phyloP scores from a whole-genome alignment of 1,284 basidiomycete genomes.

The Somion occarium region DNA sequence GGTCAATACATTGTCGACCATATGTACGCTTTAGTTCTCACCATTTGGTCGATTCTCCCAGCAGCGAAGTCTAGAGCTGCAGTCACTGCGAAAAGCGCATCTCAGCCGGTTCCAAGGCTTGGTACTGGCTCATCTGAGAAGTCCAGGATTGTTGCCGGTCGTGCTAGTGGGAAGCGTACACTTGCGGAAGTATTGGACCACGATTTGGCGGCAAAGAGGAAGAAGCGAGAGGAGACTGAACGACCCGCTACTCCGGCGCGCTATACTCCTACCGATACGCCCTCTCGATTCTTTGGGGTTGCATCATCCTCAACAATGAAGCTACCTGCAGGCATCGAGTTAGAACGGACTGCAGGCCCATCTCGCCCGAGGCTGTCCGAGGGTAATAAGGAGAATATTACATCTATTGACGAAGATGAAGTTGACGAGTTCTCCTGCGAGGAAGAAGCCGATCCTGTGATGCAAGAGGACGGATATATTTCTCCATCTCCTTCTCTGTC shows the following conservation, averaged over 20 bases:
- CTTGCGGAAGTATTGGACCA: constrained; percentile 64
- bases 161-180: constrained; percentile 69
- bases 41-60: constrained; percentile 29
- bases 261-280: constrained; percentile 15
- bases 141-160: constrained; percentile 37
- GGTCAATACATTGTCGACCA: constrained; percentile 8
- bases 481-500: constrained; percentile 57
- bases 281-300: constrained; percentile 24
- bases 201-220: constrained; percentile 51
- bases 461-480: constrained; percentile 75
- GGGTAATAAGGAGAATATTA: constrained; percentile 42
- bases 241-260: constrained; percentile 9
- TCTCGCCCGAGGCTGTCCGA: constrained; percentile 30
- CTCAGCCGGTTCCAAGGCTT: constrained; percentile 9
- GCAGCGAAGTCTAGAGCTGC: constrained; percentile 46
- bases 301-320: constrained; percentile 16
- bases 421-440: constrained; percentile 22
- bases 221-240: constrained; percentile 29
- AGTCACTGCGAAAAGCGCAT: constrained; percentile 21
- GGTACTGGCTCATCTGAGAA: constrained; percentile 27
- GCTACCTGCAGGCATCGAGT: constrained; percentile 3
- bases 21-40: constrained; percentile 13
- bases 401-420: constrained; percentile 23
- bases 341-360: constrained; percentile 30
- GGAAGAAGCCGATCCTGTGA: constrained; percentile 39